Evolutionary conservation across 177 flowering plant species (phyloP).

Genomic region (Tripterygium wilfordii): DNA sequence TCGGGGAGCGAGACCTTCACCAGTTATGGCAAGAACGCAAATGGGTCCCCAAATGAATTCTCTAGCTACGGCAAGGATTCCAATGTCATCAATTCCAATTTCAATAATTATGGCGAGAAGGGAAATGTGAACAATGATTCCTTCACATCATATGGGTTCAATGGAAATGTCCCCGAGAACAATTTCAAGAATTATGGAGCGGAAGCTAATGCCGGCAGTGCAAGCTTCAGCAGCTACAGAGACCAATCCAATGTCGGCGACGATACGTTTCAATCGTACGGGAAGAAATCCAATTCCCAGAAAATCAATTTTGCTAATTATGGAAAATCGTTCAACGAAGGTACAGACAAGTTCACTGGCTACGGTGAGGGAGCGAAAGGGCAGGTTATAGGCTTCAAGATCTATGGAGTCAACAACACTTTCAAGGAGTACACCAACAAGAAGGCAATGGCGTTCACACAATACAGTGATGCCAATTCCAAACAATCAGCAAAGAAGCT

Average conservation of each 20-base stretch:
- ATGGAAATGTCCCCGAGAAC: constrained; percentile 41
- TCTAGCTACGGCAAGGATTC: constrained; percentile 27
- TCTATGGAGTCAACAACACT: constrained; percentile 44
- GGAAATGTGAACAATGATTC: constrained; percentile 30
- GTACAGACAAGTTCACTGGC: constrained; percentile 43
- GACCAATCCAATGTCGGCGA: constrained; percentile 62
- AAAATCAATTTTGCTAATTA: constrained; percentile 40
- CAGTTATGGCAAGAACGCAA: constrained; percentile 38
- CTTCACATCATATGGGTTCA: constrained; percentile 36
- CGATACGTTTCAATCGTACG: constrained; percentile 49
- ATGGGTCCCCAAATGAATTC: constrained; percentile 33
- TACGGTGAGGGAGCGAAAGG: constrained; percentile 35
- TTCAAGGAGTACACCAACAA: constrained; percentile 55
- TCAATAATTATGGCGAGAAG: constrained; percentile 30
- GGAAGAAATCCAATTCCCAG: constrained; percentile 38
- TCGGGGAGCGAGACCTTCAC: constrained; percentile 31
- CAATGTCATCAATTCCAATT: constrained; percentile 33
- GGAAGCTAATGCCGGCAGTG: constrained; percentile 28
- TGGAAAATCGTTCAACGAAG: constrained; percentile 52
- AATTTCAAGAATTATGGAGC: constrained; percentile 40
- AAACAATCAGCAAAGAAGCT: constrained; percentile 1
- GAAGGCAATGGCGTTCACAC: constrained; percentile 25
- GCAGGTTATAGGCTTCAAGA: constrained; percentile 29
- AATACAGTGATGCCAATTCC: constrained; percentile 26
- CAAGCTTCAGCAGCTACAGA: constrained; percentile 40